These are phyloP conservation scores for Rhypophila decipiens DNA, from an alignment of 495 filamentous ascomycete genomes.

Conservation along the genomic window DNA sequence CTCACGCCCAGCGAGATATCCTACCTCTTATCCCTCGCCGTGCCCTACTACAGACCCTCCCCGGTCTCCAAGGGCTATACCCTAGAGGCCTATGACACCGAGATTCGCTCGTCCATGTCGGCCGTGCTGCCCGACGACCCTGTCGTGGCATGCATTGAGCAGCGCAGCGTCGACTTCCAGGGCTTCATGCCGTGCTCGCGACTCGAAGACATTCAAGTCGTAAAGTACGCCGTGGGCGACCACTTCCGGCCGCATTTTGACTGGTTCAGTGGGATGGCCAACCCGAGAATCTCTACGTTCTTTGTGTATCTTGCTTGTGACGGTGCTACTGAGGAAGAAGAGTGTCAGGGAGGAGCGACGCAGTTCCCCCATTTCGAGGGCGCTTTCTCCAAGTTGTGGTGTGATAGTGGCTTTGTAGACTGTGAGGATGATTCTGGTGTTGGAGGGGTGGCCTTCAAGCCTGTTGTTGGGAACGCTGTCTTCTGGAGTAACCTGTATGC, in stretches of 20 bases:
- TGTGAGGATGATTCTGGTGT: not conserved
- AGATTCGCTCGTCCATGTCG: conserved; percentile 1
- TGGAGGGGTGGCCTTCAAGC: not conserved
- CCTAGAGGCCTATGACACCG: not conserved
- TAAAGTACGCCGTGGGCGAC: conserved; percentile 1
- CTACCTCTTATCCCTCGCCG: not conserved
- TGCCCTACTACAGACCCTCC: not conserved
- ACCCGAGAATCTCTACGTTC: not conserved
- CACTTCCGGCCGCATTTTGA: conserved; percentile 1
- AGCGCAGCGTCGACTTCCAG: not conserved
- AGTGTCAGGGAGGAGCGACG: not conserved
- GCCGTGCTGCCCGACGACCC: not conserved
- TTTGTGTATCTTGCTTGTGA: conserved; percentile 1
- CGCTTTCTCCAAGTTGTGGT: not conserved
- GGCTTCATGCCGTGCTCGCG: not conserved
- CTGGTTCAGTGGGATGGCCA: conserved; percentile 1
- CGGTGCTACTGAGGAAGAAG: not conserved
- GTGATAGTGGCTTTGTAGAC: not conserved
- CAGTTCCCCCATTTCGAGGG: not conserved
- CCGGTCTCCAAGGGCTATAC: not conserved
- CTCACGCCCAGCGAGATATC: not conserved
- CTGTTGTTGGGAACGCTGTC: not conserved
- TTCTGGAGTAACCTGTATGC: not conserved
- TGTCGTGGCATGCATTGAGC: conserved; percentile 1
- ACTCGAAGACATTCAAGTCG: not conserved